Evolutionary conservation across 192 early-diverging fungal species (phyloP).

Genomic region (Rhizophagus sp.): DNA sequence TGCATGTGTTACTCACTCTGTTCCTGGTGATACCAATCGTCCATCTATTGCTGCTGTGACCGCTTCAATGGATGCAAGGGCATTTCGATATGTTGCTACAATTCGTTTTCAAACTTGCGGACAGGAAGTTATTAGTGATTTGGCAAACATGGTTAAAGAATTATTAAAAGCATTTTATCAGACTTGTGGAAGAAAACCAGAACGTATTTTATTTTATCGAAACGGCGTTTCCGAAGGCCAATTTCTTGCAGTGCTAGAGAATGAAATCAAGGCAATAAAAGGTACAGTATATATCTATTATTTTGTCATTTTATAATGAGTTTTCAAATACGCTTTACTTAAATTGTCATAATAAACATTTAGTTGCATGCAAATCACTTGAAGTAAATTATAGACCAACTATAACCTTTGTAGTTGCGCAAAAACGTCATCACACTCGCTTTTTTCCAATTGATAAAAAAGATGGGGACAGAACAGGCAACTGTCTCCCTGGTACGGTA

Average conservation of each 20-base stretch:
- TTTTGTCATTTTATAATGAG: too few relatives aligned
- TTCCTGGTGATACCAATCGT: too few relatives aligned
- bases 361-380: background rate
- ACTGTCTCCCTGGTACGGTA: background rate
- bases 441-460: background rate
- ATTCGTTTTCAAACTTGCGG: slow-evolving; percentile 50
- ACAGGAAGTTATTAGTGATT: slow-evolving; percentile 65
- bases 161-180: too few relatives aligned
- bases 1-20: too few relatives aligned
- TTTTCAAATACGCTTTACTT: too few relatives aligned
- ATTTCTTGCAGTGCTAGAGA: slow-evolving; percentile 66
- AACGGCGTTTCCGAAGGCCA: slow-evolving; percentile 89
- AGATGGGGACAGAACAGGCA: background rate
- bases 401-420: background rate
- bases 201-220: slow-evolving; percentile 78
- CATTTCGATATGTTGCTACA: slow-evolving; percentile 36
- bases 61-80: too few relatives aligned
- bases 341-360: background rate
- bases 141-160: slow-evolving; percentile 57
- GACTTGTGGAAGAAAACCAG: too few relatives aligned
- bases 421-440: background rate
- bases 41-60: too few relatives aligned
- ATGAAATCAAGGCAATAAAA: slow-evolving; percentile 69
- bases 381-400: background rate
- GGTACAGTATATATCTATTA: background rate